Evolutionary conservation across 306 rosid species (phyloP).

Genomic region (Heteromeles arbutifolia): DNA sequence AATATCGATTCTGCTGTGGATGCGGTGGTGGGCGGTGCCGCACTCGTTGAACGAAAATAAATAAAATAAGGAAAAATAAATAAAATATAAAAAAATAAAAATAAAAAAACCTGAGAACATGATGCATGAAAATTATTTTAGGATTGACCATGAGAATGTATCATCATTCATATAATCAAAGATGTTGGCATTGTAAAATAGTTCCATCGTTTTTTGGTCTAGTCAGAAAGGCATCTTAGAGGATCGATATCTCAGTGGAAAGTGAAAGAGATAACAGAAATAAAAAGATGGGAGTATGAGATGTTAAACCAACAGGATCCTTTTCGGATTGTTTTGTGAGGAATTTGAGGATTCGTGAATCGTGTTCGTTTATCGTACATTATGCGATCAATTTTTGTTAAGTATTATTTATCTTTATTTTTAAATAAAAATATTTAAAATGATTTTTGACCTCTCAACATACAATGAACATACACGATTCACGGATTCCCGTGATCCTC

Average conservation of each 20-base stretch:
- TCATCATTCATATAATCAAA: slow-evolving; percentile 23
- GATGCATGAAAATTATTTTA: neutral
- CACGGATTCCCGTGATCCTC: accelerated
- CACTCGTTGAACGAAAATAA: neutral
- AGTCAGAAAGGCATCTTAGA: slow-evolving; percentile 17
- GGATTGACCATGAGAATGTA: slow-evolving; percentile 25
- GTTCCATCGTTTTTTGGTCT: slow-evolving; percentile 1
- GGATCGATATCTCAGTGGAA: slow-evolving; percentile 8
- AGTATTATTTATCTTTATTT: too few species aligned
- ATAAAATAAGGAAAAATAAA: too few species aligned
- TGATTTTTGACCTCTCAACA: accelerated
- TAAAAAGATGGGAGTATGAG: too few species aligned
- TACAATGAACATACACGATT: too few species aligned
- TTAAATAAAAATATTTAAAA: too few species aligned
- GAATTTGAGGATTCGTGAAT: too few species aligned
- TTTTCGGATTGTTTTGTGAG: accelerated
- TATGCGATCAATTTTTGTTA: accelerated
- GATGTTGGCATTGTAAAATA: slow-evolving; percentile 9
- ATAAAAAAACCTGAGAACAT: neutral
- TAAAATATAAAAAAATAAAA: too few species aligned
- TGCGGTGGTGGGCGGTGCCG: neutral
- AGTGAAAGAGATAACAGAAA: neutral
- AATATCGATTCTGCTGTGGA: neutral
- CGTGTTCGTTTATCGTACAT: too few species aligned
- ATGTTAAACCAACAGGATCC: too few species aligned